Evolutionary conservation across 768 basidiomycete genomes (phyloP), one percentile per base, ranked within the genome.

Genomic region (Sarcodon aspratus): DNA sequence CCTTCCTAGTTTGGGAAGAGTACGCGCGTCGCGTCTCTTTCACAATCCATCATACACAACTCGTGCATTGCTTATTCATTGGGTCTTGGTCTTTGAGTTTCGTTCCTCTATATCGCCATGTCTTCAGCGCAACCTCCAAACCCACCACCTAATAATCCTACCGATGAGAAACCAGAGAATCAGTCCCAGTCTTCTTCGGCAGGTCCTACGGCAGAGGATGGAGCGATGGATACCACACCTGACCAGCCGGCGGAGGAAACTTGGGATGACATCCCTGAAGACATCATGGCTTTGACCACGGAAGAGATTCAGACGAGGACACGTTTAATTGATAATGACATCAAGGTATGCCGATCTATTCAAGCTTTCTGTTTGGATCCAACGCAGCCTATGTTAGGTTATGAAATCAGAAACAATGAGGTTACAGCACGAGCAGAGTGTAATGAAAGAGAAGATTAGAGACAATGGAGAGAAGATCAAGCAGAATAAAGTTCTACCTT

Each of bases 401-500:
- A 96, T 99, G 87, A 81, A 89, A 57, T 95, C 92, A 56, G 96
- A 98, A 68, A 91, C 85, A 9, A 70, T 87, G 54, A 79, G 96
- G 46, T 67, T 99, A 48, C 82, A 88, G 58, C 95, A 98, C 62
- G 96, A 98, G 65, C 89, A 95, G 67, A 85, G 70, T 56, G 84
- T 85, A 55, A 98, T 99, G 96, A 86, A 90, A 63, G 94, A 97
- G 73, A 96, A 95, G 76, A 96, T 99, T 61, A 81, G 90, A 47
- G 96, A 99, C 62, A 99, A 97, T 54, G 84, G 85, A 43, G 92
- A 96, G 69, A 98, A 98, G 71, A 89, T 99, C 55, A 96, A 96
- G 67, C 95, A 99, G 78, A 98, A 99, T 68, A 98, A 98, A 68
- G 92, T 96, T 10, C 70, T 99, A 38, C 96, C 96, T 6, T 99